A percentile compares a stretch with the other conserved stretches of the same genome.
Conservation (phyloP, 2,329 filamentous ascomycete genomes). For the Chaetomium strumarium region DNA sequence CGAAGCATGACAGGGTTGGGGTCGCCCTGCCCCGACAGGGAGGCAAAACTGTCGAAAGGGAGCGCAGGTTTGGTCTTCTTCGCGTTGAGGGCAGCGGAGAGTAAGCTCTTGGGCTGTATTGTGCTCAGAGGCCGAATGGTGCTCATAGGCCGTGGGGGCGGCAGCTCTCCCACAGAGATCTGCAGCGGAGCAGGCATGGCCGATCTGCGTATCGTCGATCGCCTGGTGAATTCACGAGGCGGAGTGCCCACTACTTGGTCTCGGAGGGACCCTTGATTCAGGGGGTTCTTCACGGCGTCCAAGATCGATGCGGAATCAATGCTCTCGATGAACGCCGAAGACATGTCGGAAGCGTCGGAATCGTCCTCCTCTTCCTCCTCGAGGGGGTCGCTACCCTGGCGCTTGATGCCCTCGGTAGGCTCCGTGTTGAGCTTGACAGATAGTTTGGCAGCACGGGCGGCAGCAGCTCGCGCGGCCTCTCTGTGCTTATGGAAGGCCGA, state of each 20-base stretch:
- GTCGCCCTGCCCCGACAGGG: conserved; percentile 71
- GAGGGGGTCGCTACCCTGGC: conserved; percentile 45
- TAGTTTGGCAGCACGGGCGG: conserved; percentile 47
- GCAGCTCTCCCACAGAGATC: conserved; percentile 55
- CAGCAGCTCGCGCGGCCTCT: conserved; percentile 54
- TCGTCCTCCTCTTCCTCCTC: conserved; percentile 54
- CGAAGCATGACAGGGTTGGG: conserved; percentile 69
- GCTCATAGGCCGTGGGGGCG: conserved; percentile 63
- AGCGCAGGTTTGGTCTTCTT: conserved; percentile 64
- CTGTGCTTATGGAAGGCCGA: conserved; percentile 58
- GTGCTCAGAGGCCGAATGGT: conserved; percentile 60
- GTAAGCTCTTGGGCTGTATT: conserved; percentile 61
- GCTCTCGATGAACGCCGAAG: conserved; percentile 59
- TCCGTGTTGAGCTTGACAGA: conserved; percentile 50
- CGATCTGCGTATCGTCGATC: conserved; percentile 59
- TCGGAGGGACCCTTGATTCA: conserved; percentile 45
- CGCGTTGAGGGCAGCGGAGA: conserved; percentile 67
- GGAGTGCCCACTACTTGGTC: conserved; percentile 59
- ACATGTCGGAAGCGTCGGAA: conserved; percentile 57
- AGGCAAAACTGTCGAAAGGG: conserved; percentile 71
- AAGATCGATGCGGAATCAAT: conserved; percentile 68
- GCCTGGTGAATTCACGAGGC: conserved; percentile 53
- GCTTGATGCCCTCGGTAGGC: conserved; percentile 36
- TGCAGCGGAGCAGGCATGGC: conserved; percentile 50
- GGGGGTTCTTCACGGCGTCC: conserved; percentile 55